phyloP scores from a whole-genome alignment of 306 rosid species.

The Cucurbita moschata region DNA sequence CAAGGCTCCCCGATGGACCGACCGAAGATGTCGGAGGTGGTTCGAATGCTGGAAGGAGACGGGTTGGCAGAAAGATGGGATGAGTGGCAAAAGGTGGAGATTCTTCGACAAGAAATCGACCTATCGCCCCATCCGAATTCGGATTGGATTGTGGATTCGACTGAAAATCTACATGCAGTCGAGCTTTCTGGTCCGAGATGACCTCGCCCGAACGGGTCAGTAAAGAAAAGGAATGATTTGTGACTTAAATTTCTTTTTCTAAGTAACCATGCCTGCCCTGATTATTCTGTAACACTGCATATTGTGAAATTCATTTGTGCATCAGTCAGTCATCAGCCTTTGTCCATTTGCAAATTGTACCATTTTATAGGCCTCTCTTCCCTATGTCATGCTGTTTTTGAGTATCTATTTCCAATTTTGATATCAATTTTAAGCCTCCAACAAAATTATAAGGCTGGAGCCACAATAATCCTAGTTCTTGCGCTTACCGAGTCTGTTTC shows the following conservation, averaged over 20 bases:
- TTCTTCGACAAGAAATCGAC: conserved; percentile 84
- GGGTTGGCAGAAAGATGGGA: conserved; percentile 99
- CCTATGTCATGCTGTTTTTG: neutral
- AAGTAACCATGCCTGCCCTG: conserved; percentile 24
- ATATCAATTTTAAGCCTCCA: too few species aligned
- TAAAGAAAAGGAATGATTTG: conserved; percentile 24
- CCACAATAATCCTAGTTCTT: too few species aligned
- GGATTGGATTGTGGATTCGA: conserved; percentile 91
- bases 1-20: conserved; percentile 95
- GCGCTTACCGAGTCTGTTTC: too few species aligned
- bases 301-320: conserved; percentile 72
- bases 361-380: conserved; percentile 11
- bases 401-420: neutral
- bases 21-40: conserved; percentile 97
- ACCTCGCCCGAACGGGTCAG: conserved; percentile 22
- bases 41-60: conserved; percentile 95
- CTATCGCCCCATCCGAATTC: conserved; percentile 78
- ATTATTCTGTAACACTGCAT: conserved; percentile 45
- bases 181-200: conserved; percentile 99
- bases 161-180: conserved; percentile 89
- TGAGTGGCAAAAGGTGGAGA: conserved; percentile 95
- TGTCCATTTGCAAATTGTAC: conserved; percentile 48
- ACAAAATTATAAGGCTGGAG: too few species aligned
- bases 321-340: conserved; percentile 48
- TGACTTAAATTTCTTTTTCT: conserved; percentile 23